Evolutionary conservation across 768 basidiomycete species (phyloP).

Genomic region (Scleroderma citrinum): DNA sequence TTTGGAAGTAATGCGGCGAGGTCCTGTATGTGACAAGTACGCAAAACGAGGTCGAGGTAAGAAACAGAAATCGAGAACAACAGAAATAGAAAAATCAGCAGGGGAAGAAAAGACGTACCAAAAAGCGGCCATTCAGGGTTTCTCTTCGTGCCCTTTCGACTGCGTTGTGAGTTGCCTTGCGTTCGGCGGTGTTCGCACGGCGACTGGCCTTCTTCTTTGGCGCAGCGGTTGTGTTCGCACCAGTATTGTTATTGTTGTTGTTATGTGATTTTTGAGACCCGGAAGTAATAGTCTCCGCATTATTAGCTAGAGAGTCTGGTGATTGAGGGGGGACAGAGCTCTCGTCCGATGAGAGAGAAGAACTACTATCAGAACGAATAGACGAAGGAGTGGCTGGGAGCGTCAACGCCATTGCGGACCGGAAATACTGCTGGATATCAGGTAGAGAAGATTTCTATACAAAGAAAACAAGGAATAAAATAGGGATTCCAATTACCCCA

Average conservation of each 20-base stretch:
- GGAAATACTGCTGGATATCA: conserved; percentile 4
- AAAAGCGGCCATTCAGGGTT: conserved; percentile 87
- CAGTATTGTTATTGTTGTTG: conserved; percentile 18
- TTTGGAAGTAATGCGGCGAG: conserved; percentile 90
- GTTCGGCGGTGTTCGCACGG: conserved; percentile 94
- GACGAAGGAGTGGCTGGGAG: conserved; percentile 36
- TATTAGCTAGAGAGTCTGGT: conserved; percentile 37
- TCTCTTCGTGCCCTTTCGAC: conserved; percentile 92
- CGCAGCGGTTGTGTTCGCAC: conserved; percentile 13
- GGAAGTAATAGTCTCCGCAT: conserved; percentile 28
- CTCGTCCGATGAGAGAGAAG: conserved; percentile 37
- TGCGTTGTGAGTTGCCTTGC: conserved; percentile 94
- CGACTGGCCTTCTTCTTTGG: conserved; percentile 79
- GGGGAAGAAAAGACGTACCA: conserved; percentile 44
- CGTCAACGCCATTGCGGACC: conserved; percentile 31
- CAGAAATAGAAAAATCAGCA: conserved; percentile 6
- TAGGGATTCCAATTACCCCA: background rate
- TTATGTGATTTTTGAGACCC: conserved; percentile 19
- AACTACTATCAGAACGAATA: conserved; percentile 33
- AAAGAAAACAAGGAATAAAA: background rate
- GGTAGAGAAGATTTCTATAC: background rate
- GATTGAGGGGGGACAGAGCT: conserved; percentile 43
- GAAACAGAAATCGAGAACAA: conserved; percentile 7
- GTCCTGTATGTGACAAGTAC: conserved; percentile 45
- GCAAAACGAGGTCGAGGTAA: background rate